Conservation (phyloP, 2,329 filamentous ascomycete species). For the Cercospora nicotianae region DNA sequence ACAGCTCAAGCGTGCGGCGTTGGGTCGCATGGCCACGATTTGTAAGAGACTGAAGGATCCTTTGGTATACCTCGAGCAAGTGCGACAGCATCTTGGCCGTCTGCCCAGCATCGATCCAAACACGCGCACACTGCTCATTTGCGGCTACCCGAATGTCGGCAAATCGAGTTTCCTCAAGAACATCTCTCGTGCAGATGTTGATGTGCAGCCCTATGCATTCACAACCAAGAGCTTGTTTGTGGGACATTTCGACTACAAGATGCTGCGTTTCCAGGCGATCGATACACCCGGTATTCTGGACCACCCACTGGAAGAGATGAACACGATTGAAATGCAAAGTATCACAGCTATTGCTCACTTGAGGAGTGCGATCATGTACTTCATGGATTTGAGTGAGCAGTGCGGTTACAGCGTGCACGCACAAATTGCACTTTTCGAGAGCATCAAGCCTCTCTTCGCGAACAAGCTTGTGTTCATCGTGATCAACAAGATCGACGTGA, state of each 20-base stretch:
- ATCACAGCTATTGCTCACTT: slow-evolving; percentile 98
- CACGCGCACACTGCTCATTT: slow-evolving; percentile 91
- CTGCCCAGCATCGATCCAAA: slow-evolving; percentile 98
- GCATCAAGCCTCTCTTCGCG: slow-evolving; percentile 92
- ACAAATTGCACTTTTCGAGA: slow-evolving; percentile 93
- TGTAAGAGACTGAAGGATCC: slow-evolving; percentile 93
- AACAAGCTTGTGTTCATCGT: slow-evolving; percentile 98
- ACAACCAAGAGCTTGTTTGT: slow-evolving; percentile 97
- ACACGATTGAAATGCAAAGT: slow-evolving; percentile 98
- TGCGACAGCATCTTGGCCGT: slow-evolving; percentile 94
- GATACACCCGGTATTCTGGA: slow-evolving; percentile 98
- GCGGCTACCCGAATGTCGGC: slow-evolving; percentile 95
- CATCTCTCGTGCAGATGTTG: slow-evolving; percentile 90
- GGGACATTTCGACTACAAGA: slow-evolving; percentile 97
- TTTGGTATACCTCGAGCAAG: slow-evolving; percentile 91
- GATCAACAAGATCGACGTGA: slow-evolving; percentile 97
- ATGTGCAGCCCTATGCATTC: slow-evolving; percentile 97
- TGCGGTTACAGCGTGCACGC: slow-evolving; percentile 91
- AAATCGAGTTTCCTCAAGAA: slow-evolving; percentile 95
- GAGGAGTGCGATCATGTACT: slow-evolving; percentile 91
- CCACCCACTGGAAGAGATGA: slow-evolving; percentile 98
- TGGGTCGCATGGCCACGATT: slow-evolving; percentile 98
- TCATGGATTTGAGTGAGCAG: slow-evolving; percentile 96
- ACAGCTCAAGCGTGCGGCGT: slow-evolving; percentile 91
- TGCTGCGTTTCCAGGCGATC: slow-evolving; percentile 85